Conservation (phyloP, 108 stramenopile genomes). For the Conticribra weissflogii region DNA sequence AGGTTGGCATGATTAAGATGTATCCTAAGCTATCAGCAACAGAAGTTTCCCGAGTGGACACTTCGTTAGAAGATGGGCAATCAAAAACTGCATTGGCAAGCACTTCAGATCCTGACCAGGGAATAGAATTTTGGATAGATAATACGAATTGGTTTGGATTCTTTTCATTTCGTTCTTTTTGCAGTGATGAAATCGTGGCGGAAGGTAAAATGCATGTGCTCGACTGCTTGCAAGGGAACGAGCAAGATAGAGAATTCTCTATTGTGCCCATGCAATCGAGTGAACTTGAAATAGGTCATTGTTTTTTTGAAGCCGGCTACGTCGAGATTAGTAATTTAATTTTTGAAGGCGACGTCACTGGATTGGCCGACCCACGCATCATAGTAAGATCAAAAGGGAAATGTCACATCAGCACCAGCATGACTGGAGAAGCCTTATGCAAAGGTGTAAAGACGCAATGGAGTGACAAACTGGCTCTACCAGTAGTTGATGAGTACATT, state of each 20-base stretch:
- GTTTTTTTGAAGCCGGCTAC: constrained; percentile 63
- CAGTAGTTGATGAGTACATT: constrained; percentile 75
- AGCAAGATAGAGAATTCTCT: not conserved
- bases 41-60: not conserved
- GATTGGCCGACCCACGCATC: constrained; percentile 57
- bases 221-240: constrained; percentile 16
- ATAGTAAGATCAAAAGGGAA: constrained; percentile 51
- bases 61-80: constrained; percentile 35
- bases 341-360: constrained; percentile 30
- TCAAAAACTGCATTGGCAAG: constrained; percentile 4
- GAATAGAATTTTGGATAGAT: constrained; percentile 29
- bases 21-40: not conserved
- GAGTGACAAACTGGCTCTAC: constrained; percentile 41
- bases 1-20: constrained; percentile 56
- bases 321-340: constrained; percentile 48
- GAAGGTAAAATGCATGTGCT: constrained; percentile 14
- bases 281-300: constrained; percentile 36
- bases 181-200: not conserved
- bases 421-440: constrained; percentile 39
- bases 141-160: constrained; percentile 33
- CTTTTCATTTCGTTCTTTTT: too few relatives aligned
- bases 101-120: constrained; percentile 1
- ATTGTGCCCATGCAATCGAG: constrained; percentile 13
- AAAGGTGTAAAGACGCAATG: constrained; percentile 21
- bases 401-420: constrained; percentile 20